Evolutionary conservation across 306 rosid species (phyloP).

Genomic region (Betula pendula): DNA sequence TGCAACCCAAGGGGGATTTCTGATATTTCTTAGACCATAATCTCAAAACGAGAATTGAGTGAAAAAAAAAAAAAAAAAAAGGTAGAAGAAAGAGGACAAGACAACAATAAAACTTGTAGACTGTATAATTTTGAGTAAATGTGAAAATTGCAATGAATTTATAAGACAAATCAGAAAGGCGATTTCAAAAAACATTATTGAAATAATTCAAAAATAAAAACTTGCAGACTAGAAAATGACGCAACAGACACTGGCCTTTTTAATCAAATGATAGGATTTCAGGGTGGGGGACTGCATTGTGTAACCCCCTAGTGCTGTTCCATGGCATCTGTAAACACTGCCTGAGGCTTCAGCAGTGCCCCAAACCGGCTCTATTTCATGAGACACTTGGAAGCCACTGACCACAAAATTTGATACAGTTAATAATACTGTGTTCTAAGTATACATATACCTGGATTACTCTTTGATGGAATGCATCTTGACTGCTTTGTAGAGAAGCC

Average conservation of each 20-base stretch:
- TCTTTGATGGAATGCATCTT: constrained; percentile 47
- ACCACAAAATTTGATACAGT: background rate
- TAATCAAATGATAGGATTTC: background rate
- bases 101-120: background rate
- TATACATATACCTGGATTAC: constrained; percentile 55
- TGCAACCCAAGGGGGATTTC: background rate
- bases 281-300: background rate
- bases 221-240: background rate
- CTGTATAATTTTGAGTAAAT: background rate
- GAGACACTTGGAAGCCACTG: background rate
- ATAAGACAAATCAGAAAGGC: background rate
- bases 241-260: background rate
- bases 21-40: background rate
- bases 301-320: background rate
- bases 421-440: background rate
- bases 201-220: background rate
- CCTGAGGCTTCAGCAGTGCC: background rate
- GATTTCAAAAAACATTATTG: background rate
- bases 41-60: constrained; percentile 12
- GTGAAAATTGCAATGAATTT: background rate
- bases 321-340: background rate
- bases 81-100: background rate
- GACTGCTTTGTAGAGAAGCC: constrained; percentile 61
- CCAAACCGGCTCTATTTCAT: background rate
- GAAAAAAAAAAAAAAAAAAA: background rate